A percentile compares a stretch with the other conserved stretches of the same genome.
Evolutionary conservation across 2,329 filamentous ascomycete genomes (phyloP).

Genomic region (Venturia asperata): DNA sequence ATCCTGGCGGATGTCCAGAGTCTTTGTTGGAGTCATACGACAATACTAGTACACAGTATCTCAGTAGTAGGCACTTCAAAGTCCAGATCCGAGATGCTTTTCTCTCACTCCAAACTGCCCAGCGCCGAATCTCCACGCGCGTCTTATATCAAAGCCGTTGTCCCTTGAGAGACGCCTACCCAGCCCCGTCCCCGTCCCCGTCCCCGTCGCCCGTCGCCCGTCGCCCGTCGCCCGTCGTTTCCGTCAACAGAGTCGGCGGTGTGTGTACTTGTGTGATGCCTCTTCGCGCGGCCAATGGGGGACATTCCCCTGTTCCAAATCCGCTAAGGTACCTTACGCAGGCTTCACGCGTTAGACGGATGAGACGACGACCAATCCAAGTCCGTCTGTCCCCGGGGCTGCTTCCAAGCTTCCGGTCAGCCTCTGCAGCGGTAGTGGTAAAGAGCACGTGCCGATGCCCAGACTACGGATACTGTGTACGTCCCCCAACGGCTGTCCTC

Average conservation of each 20-base stretch:
- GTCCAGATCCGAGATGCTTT: neutral
- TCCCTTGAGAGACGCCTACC: too few relatives aligned
- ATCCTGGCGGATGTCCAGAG: neutral
- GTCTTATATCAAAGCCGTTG: neutral
- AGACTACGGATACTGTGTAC: neutral
- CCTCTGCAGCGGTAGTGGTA: neutral
- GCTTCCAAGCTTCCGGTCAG: neutral
- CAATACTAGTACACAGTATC: too few relatives aligned
- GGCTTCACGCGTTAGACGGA: neutral
- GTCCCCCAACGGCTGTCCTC: neutral
- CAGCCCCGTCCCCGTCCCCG: too few relatives aligned
- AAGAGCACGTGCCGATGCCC: neutral
- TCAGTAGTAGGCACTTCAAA: neutral
- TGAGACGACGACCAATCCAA: neutral
- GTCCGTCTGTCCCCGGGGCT: neutral
- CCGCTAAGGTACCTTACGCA: too few relatives aligned
- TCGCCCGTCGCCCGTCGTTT: too few relatives aligned
- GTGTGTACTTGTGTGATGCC: conserved; percentile 11
- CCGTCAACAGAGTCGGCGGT: neutral
- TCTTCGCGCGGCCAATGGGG: conserved; percentile 1
- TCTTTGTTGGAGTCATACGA: neutral
- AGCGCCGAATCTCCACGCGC: neutral
- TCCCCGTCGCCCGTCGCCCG: too few relatives aligned
- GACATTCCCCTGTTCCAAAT: neutral
- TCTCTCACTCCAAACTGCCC: neutral